These are phyloP conservation scores for Solanum dulcamara DNA, from an alignment of 257 asterid species.

Conservation along the genomic window DNA sequence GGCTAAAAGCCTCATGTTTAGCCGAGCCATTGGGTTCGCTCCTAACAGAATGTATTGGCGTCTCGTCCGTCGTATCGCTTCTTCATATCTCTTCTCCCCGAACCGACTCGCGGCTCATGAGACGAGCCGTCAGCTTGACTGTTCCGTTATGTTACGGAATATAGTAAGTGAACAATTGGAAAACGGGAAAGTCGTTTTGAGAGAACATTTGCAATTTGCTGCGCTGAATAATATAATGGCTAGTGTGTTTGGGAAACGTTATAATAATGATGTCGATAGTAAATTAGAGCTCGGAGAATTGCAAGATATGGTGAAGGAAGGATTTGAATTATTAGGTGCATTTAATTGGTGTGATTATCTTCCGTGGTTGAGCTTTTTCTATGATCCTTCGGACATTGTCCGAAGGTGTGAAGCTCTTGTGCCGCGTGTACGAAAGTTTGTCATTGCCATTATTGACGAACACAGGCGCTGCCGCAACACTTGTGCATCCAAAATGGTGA, in stretches of 20 bases:
- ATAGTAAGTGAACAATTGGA: conserved; percentile 20
- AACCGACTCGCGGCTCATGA: conserved; percentile 33
- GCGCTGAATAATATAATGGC: conserved; percentile 36
- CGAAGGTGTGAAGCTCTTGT: conserved; percentile 30
- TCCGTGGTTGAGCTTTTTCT: conserved; percentile 34
- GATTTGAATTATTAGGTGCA: conserved; percentile 45
- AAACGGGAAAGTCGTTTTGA: conserved; percentile 19
- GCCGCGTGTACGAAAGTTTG: conserved; percentile 22
- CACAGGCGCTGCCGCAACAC: not conserved
- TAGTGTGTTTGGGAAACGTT: conserved; percentile 38
- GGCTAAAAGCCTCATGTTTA: conserved; percentile 48
- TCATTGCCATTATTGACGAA: conserved; percentile 25
- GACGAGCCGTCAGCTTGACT: conserved; percentile 28
- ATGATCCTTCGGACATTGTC: conserved; percentile 29
- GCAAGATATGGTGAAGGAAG: conserved; percentile 41
- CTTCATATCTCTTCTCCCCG: conserved; percentile 41
- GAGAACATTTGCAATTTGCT: conserved; percentile 37
- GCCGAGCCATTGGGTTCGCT: conserved; percentile 62
- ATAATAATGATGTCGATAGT: not conserved
- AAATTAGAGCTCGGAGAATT: conserved; percentile 22
- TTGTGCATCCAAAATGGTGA: not conserved
- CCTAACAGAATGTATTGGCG: conserved; percentile 49
- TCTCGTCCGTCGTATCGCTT: conserved; percentile 31
- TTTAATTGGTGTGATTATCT: conserved; percentile 52
- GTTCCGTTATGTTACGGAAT: conserved; percentile 24